Percentiles rank a stretch among this genome's conserved stretches.
Conservation (phyloP, 2,329 filamentous ascomycete species). For the Aureobasidium sp. region DNA sequence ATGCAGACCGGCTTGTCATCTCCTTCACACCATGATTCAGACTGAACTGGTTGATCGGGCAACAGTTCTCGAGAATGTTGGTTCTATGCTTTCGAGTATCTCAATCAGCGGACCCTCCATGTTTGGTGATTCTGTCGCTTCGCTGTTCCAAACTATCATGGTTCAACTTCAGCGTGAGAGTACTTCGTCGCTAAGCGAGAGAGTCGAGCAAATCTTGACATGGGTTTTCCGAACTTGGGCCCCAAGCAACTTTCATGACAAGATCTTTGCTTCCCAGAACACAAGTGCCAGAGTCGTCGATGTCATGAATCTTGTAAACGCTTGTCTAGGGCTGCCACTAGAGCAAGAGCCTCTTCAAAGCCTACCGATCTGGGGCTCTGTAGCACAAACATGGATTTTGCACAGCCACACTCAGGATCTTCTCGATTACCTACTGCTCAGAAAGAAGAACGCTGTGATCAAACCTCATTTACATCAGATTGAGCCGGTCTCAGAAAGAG, state of each 20-base stretch:
- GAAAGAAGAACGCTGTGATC: neutral
- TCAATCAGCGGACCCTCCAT: constrained; percentile 73
- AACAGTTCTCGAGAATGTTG: constrained; percentile 58
- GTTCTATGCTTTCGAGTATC: constrained; percentile 63
- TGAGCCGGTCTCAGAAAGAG: neutral
- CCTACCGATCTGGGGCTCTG: constrained; percentile 30
- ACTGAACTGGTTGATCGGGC: constrained; percentile 58
- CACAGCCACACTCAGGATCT: constrained; percentile 32
- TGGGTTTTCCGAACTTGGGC: constrained; percentile 82
- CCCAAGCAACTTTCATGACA: constrained; percentile 56
- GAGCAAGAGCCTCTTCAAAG: constrained; percentile 18
- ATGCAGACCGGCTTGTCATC: constrained; percentile 67
- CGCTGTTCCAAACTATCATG: constrained; percentile 62
- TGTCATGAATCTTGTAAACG: constrained; percentile 59
- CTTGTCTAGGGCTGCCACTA: constrained; percentile 52
- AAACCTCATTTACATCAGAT: neutral
- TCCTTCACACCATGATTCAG: constrained; percentile 61
- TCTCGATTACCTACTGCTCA: constrained; percentile 41
- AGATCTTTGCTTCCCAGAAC: constrained; percentile 55
- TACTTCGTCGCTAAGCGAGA: constrained; percentile 58
- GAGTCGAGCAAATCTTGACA: constrained; percentile 62
- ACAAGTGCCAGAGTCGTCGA: constrained; percentile 56
- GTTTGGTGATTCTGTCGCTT: constrained; percentile 70
- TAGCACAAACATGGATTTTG: constrained; percentile 37
- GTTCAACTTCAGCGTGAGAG: constrained; percentile 57